Evolutionary conservation across 345 rosid species (phyloP).

Genomic region (Citrus trifoliata): DNA sequence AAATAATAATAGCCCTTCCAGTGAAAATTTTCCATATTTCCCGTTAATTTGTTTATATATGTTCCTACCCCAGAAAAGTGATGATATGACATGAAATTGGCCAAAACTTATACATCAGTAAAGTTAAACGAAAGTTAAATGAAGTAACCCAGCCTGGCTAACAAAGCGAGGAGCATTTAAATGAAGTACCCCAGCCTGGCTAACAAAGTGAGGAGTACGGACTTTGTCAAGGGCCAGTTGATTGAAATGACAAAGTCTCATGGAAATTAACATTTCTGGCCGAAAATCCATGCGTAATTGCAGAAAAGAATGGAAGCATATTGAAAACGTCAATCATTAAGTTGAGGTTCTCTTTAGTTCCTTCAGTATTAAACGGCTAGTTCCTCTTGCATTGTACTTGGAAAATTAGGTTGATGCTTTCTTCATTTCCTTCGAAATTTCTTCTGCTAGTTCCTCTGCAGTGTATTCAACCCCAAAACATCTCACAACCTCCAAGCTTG

Average conservation of each 20-base stretch:
- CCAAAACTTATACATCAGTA: background rate
- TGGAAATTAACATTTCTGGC: background rate
- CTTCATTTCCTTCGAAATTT: conserved; percentile 50
- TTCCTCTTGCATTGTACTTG: conserved; percentile 52
- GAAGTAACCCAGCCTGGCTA: background rate
- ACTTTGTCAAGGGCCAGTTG: background rate
- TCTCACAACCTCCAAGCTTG: conserved; percentile 74
- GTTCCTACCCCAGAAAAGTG: background rate
- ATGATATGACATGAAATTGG: background rate
- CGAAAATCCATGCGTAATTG: background rate
- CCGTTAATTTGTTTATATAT: background rate
- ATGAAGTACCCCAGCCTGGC: background rate
- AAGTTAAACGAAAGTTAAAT: background rate
- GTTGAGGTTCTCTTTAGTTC: conserved; percentile 38
- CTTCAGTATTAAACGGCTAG: conserved; percentile 48
- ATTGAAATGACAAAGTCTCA: background rate
- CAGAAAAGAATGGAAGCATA: background rate
- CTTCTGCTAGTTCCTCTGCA: conserved; percentile 59
- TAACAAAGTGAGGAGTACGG: background rate
- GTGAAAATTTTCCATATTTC: background rate
- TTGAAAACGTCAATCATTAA: background rate
- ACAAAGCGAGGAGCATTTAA: background rate
- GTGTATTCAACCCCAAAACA: conserved; percentile 76
- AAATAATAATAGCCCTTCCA: background rate
- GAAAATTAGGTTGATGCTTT: conserved; percentile 7